Evolutionary conservation across 179 eudicot species (phyloP), one percentile per base, ranked within the genome.

Genomic region (Pouteria campechiana): DNA sequence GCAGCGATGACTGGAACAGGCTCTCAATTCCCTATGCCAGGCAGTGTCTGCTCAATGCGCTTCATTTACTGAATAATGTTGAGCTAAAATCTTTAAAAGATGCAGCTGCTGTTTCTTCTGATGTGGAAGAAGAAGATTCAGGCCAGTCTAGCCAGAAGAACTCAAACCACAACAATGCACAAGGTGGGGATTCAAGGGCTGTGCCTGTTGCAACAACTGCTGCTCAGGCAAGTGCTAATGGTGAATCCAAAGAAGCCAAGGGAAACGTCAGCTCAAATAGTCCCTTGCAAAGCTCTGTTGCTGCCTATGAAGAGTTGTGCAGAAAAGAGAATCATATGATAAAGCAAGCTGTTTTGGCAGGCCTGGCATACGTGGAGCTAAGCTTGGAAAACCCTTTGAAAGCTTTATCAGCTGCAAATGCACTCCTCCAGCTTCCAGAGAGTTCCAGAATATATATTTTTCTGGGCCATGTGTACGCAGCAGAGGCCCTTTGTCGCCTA

Each of bases 401-500:
- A 56, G 90, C 98, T 37, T 74, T 90, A 7, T 57, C 78, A 1
- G 36, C 60, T 4, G 84, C 94, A 43, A 65, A 58, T 30, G 52
- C 79, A 47, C 83, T 90, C 22, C 50, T 82, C 52, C 54, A 63
- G 41, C 63, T 79, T 38, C 69, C 75, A 0, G 92, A 77, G 53
- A 74, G 94, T 61, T 73, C 87, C 25, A 77, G 65, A 60, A 60
- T 77, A 33, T 68, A 77, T 18, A 47, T 66, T 25, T 90, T 79
- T 39, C 63, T 72, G 35, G 96, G 78, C n/a, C 79, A 72, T 42
- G 42, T 90, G 23, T 86, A 90, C 55, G 90, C 87, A 31, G 94
- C 98, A 0, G 98, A 90, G 56, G 81, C 96, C 60, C 76, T 81
- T 17, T 90, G 98, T 60, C 67, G 76, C 37, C 68, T 90, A 14